A percentile compares a stretch with the other conserved stretches of the same genome.
Conservation (phyloP, 2,329 filamentous ascomycete genomes). For the Calonectria ilicicola region DNA sequence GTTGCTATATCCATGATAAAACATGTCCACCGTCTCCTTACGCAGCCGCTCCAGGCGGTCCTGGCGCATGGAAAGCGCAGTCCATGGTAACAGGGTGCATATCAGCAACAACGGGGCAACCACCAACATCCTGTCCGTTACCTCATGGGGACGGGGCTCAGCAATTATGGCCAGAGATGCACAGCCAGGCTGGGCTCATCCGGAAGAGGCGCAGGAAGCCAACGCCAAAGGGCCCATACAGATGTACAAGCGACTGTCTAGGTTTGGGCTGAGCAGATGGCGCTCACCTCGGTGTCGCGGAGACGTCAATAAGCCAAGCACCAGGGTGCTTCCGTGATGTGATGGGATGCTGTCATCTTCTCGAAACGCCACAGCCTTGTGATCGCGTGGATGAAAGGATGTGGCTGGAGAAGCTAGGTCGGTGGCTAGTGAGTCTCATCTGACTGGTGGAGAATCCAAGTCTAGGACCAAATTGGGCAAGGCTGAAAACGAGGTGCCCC, state of each 20-base stretch:
- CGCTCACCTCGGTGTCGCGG: conserved; percentile 29
- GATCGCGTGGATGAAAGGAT: conserved; percentile 11
- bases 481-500: conserved; percentile 1
- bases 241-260: conserved; percentile 10
- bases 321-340: conserved; percentile 17
- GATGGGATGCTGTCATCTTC: conserved; percentile 38
- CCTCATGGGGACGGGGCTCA: conserved; percentile 33
- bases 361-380: conserved; percentile 25
- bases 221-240: conserved; percentile 17
- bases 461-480: background rate
- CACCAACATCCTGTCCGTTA: conserved; percentile 45
- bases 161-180: conserved; percentile 31
- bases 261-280: conserved; percentile 31
- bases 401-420: conserved; percentile 26
- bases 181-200: conserved; percentile 41
- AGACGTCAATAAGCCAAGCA: conserved; percentile 25
- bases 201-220: conserved; percentile 26
- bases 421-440: conserved; percentile 20
- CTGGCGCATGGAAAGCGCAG: conserved; percentile 64
- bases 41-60: conserved; percentile 67
- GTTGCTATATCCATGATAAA: conserved; percentile 96
- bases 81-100: conserved; percentile 55
- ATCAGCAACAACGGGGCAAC: conserved; percentile 37
- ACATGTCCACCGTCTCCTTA: conserved; percentile 79
- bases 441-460: conserved; percentile 11